Evolutionary conservation across 1,139 yeast genomes (phyloP), one percentile per base, ranked within the genome.

Genomic region (Suhomyces anneliseae): DNA sequence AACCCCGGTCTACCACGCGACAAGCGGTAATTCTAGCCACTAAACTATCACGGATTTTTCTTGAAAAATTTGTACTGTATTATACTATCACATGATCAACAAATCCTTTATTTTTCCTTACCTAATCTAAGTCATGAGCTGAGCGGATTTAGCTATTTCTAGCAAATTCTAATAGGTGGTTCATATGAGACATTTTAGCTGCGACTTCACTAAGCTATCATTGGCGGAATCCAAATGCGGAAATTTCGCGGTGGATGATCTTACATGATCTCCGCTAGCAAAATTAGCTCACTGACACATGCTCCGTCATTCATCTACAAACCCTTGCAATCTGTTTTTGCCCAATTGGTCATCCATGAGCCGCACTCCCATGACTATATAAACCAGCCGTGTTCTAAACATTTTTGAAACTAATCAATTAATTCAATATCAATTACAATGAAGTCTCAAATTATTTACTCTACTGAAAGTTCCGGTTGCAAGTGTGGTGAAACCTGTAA

Each of bases 1-100:
- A 78, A 78, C 83, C 83, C 83, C 81, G 83, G 82, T 78, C 83
- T 74, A 74, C 82, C 82, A 73, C 78, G 82, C 77, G 78, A 70
- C 74, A 70, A 70, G 68, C 74, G 74, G 74, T 61, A 62, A 70
- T 69, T 70, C 74, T 69, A 69, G 73, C 74, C 75, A 69, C 74
- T 70, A 70, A 69, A 70, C 75, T 69, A 70, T 70, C 74, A 56
- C 73, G 75, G 75, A 70, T 43, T 40, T 51, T 51, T 42, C 34
- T 36, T 42, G 38, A 45, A 40, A 35, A 36, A 24, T 14, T 38
- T 36, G 42, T 26, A 14, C 36, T 14, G 36, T 38, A 45, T 44
- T 42, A 47, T 8, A 2, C 3, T 10, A 29, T 29, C 32, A 29
- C 32, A 29, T 29, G 10, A n/a, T 2, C 15, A 14, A 14, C 2